Conservation (phyloP, 2,329 filamentous ascomycete species). For the Chaetomium globosum region DNA sequence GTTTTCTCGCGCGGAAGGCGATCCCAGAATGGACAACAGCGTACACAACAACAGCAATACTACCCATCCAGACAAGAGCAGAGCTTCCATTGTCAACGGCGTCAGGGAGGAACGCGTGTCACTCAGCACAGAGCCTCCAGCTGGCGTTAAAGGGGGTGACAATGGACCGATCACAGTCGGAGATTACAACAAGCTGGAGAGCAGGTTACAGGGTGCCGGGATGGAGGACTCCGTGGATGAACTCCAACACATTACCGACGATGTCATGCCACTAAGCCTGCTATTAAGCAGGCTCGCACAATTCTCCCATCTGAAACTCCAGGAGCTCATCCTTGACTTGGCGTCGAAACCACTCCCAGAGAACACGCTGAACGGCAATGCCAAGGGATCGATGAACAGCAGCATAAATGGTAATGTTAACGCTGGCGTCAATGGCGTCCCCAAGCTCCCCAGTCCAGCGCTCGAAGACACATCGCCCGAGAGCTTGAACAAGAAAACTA, state of each 20-base stretch:
- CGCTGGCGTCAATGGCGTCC: slow-evolving; percentile 37
- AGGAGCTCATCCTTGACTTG: slow-evolving; percentile 69
- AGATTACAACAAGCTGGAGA: slow-evolving; percentile 28
- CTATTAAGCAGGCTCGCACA: slow-evolving; percentile 80
- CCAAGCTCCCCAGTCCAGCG: slow-evolving; percentile 36
- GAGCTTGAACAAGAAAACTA: slow-evolving; percentile 75
- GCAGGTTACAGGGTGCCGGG: slow-evolving; percentile 39
- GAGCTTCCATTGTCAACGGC: slow-evolving; percentile 51
- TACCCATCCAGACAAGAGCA: slow-evolving; percentile 59
- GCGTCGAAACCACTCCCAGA: slow-evolving; percentile 66
- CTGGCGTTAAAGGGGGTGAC: slow-evolving; percentile 36
- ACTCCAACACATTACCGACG: slow-evolving; percentile 71
- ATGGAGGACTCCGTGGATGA: slow-evolving; percentile 64
- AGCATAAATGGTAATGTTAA: neutral
- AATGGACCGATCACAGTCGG: slow-evolving; percentile 36
- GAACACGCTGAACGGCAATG: slow-evolving; percentile 55
- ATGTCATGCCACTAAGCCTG: slow-evolving; percentile 73
- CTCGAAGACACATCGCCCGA: slow-evolving; percentile 63
- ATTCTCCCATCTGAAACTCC: slow-evolving; percentile 76
- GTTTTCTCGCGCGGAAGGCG: slow-evolving; percentile 22
- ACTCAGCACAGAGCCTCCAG: slow-evolving; percentile 36
- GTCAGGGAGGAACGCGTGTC: slow-evolving; percentile 45
- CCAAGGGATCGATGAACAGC: slow-evolving; percentile 35
- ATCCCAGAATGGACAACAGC: slow-evolving; percentile 45
- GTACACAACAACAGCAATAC: slow-evolving; percentile 57